Evolutionary conservation across 139 green algal species (phyloP), one percentile per base, ranked within the genome.

Genomic region (Tetradesmus obliquus): DNA sequence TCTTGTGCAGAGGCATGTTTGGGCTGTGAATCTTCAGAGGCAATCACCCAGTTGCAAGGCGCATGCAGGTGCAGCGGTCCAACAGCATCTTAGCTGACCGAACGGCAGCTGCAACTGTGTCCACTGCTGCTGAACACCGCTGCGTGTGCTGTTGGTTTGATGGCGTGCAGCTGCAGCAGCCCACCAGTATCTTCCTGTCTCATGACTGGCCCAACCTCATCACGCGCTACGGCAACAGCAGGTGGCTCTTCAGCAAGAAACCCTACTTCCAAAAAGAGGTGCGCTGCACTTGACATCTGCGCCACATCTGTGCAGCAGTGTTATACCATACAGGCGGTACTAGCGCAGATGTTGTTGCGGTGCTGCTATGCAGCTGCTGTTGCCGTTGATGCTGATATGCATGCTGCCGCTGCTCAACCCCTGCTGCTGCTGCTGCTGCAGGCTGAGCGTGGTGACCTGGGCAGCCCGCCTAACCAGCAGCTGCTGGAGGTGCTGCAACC

Each of bases 181-280:
- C 92, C 5, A 54, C 99, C 76, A 97, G 99, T 91, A 92, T 99
- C 0, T 99, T 99, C 81, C 91, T 99, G 6, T 98, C 95, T 0
- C 98, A 99, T 95, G 98, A 99, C 95, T 99, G 98, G 98, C 98
- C 98, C 9, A 90, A 94, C 22, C 95, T 96, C 84, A 97, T 99
- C 57, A 95, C 94, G 1, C 82, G 94, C 12, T 95, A 98, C 89
- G 98, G 98, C 45, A 69, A 95, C 15, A 90, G 58, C 22, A 69
- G 10, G 6, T 53, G 82, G 80, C 96, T 99, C 62, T 93, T 99
- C 32, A 82, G 93, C 3, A 92, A 89, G 2, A 99, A 99, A 93
- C 86, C 93, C 3, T 99, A 98, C 93, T 95, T 99, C 80, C 79
- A 71, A 3, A 62, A 91, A 19, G 98, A 99, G 93, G 96, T 98